phyloP scores from a whole-genome alignment of 208 protist species.

The Naegleria fowleri region DNA sequence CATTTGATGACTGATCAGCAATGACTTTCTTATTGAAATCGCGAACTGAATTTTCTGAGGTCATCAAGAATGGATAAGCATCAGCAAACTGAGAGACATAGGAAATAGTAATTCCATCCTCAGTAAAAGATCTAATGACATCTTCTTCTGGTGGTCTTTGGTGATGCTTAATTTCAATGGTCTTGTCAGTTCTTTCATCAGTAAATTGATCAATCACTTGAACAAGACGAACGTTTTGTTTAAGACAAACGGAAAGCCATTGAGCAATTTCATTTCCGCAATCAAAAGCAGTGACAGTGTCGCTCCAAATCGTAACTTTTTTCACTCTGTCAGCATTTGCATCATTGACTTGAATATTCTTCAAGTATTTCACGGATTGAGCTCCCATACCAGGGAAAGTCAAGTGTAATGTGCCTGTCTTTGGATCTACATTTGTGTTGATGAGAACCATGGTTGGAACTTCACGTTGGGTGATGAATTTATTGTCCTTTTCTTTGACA shows the following conservation, averaged over 20 bases:
- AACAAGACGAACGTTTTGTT: not conserved
- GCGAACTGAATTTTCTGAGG: not conserved
- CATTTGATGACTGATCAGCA: not conserved
- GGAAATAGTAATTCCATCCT: not conserved
- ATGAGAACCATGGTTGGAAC: not conserved
- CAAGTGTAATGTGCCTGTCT: not conserved
- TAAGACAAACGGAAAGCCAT: not conserved
- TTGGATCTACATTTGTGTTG: not conserved
- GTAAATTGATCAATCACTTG: not conserved
- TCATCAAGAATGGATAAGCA: not conserved
- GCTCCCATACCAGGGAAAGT: not conserved
- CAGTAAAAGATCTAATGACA: not conserved
- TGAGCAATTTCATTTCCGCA: not conserved
- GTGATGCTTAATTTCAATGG: not conserved
- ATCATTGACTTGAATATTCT: not conserved
- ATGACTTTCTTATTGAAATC: not conserved
- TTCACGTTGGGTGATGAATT: not conserved
- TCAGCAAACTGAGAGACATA: not conserved
- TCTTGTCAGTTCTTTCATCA: not conserved
- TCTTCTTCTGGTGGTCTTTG: not conserved
- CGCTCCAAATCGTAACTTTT: not conserved
- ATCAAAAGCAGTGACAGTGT: not conserved
- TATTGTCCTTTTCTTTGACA: not conserved
- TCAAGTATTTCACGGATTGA: not conserved
- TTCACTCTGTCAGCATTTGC: not conserved